Evolutionary conservation across 2,329 filamentous ascomycete genomes (phyloP), one percentile per base, ranked within the genome.

Genomic region (Colletotrichum horii): DNA sequence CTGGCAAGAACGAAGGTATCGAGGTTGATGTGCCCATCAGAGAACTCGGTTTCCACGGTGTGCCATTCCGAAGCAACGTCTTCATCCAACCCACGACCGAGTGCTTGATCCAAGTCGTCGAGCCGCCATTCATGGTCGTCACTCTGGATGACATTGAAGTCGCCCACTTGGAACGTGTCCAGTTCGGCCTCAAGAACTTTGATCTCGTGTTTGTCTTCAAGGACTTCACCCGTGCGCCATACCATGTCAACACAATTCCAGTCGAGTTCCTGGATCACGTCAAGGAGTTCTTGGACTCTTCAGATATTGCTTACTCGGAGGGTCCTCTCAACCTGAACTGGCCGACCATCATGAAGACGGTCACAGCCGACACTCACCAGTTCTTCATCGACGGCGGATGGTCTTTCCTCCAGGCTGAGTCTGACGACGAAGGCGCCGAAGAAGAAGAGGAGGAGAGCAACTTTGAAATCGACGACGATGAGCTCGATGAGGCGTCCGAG

Each of bases 261-360:
- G 95, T 99, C 28, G 97, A 99, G 83, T 95, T 94, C 4, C 90
- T 99, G 5, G 97, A 99, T 79, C 93, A 95, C 70, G 96, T 99
- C 79, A 98, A 98, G 85, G 97, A 99, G 82, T 99, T 97, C 93
- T 91, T 99, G 12, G 96, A 99, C 85, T 96, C 94, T 2, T 96
- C 97, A 64, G 96, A 99, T 82, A 98, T 99, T 82, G 93, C 97
- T 22, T 98, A 93, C 88, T 94, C 93, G 15, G 97, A 99, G 85
- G 97, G 97, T 73, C 97, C 96, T 2, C 92, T 99, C 79, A 99
- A 99, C 87, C 90, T 99, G 73, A 98, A 98, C 89, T 99, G 97
- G 97, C 94, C 95, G 14, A 98, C 96, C 19, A 99, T 99, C 83
- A 99, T 99, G 96, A 99, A 99, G 90, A 99, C 97, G 0, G 96